Evolutionary conservation across 495 filamentous ascomycete species (phyloP).

Genomic region (Jackrogersella multiformis): DNA sequence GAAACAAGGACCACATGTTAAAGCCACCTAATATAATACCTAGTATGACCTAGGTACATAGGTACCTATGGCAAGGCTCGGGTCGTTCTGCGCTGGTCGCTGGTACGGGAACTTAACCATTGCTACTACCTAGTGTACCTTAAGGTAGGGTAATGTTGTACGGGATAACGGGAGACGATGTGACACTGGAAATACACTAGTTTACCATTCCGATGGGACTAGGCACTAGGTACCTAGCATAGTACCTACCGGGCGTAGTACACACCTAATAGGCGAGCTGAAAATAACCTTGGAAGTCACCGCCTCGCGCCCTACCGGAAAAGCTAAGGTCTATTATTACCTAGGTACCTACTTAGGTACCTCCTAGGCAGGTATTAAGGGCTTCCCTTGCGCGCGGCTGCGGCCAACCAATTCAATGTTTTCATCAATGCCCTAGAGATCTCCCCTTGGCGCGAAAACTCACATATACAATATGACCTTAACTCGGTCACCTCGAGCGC

Average conservation of each 20-base stretch:
- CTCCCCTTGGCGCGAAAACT: slow-evolving; percentile 30
- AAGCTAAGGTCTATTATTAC: neutral
- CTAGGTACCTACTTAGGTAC: neutral
- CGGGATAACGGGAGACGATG: slow-evolving; percentile 21
- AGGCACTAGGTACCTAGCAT: too few relatives aligned
- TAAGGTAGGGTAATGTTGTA: too few relatives aligned
- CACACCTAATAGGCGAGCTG: slow-evolving; percentile 21
- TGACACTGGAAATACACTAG: slow-evolving; percentile 33
- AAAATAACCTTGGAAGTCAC: too few relatives aligned
- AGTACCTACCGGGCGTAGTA: too few relatives aligned
- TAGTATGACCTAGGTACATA: too few relatives aligned
- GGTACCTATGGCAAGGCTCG: too few relatives aligned
- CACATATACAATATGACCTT: neutral
- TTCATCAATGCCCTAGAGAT: neutral
- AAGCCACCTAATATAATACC: too few relatives aligned
- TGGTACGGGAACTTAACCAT: neutral
- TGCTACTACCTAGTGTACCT: too few relatives aligned
- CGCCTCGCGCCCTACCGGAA: slow-evolving; percentile 20
- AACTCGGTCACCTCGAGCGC: slow-evolving; percentile 10
- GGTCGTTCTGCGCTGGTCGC: neutral
- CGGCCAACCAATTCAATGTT: slow-evolving; percentile 21
- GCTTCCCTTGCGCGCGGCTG: slow-evolving; percentile 35
- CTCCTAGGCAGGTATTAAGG: too few relatives aligned
- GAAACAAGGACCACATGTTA: too few relatives aligned
- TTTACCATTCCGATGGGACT: slow-evolving; percentile 30